These are phyloP conservation scores for Trichoderma endophyticum DNA, from an alignment of 2,329 filamentous ascomycete species.

Conservation along the genomic window DNA sequence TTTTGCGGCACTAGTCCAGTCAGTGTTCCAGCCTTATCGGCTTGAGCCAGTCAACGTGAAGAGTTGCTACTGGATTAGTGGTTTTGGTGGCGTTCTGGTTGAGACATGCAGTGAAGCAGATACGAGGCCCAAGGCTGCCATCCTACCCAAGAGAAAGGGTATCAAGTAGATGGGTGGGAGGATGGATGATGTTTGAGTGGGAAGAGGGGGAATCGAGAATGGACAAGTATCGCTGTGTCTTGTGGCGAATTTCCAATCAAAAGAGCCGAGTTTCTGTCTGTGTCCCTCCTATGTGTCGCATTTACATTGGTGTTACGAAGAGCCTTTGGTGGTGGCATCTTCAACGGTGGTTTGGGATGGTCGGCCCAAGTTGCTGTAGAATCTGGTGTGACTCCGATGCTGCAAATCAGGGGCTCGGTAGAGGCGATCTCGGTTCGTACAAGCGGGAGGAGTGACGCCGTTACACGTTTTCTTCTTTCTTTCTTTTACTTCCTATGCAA, in stretches of 20 bases:
- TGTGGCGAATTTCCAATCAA: not conserved
- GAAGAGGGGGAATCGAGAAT: not conserved
- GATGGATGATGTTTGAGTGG: not conserved
- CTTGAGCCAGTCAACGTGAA: not conserved
- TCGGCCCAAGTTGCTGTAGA: not conserved
- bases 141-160: not conserved
- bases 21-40: not conserved
- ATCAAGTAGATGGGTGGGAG: not conserved
- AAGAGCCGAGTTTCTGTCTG: not conserved
- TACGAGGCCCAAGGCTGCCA: not conserved
- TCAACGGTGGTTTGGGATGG: not conserved
- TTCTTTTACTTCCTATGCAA: not conserved
- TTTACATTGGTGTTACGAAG: not conserved
- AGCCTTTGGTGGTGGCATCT: not conserved
- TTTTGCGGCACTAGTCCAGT: not conserved
- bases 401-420: conserved; percentile 5
- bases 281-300: not conserved
- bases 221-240: not conserved
- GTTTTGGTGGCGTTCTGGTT: not conserved
- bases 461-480: not conserved
- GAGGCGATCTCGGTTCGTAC: conserved; percentile 7
- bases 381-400: conserved; percentile 5
- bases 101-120: conserved; percentile 7
- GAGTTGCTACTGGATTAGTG: not conserved
- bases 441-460: not conserved